These are phyloP conservation scores for Camellia japonica DNA, from an alignment of 148 eudicot species.

Conservation along the genomic window DNA sequence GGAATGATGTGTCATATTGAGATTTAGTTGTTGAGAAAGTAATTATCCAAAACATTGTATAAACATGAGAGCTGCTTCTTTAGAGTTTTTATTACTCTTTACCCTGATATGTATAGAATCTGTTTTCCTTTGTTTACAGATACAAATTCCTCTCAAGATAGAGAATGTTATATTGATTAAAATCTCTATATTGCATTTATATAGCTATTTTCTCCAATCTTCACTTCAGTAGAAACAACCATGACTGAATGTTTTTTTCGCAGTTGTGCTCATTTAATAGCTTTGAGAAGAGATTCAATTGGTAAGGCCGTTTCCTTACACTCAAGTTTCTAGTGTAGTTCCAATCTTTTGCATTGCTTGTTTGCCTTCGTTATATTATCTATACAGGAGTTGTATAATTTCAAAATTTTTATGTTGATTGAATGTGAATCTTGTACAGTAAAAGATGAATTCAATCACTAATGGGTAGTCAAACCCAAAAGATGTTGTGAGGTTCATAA, in stretches of 20 bases:
- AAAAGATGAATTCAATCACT: background rate
- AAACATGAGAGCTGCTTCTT: background rate
- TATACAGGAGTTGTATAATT: background rate
- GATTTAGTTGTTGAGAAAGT: background rate
- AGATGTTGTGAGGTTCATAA: no score
- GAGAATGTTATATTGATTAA: background rate
- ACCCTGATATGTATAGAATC: background rate
- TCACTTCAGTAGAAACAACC: background rate
- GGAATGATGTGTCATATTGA: background rate
- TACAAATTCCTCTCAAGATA: background rate
- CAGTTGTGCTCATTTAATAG: constrained; percentile 98
- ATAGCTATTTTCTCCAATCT: background rate
- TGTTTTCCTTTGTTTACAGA: background rate
- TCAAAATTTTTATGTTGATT: background rate
- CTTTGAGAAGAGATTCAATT: constrained; percentile 91
- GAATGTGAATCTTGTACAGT: background rate
- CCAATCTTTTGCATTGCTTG: background rate
- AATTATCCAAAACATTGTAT: background rate
- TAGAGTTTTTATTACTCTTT: constrained; percentile 3
- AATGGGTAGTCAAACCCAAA: background rate
- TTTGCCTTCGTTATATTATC: background rate
- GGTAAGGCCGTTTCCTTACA: constrained; percentile 45
- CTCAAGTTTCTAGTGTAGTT: background rate
- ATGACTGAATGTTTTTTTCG: constrained; percentile 25
- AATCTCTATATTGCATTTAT: background rate